Percentiles rank a stretch among this genome's conserved stretches.
Conservation (phyloP, 129 eudicot species). For the Kitagawia praeruptora region DNA sequence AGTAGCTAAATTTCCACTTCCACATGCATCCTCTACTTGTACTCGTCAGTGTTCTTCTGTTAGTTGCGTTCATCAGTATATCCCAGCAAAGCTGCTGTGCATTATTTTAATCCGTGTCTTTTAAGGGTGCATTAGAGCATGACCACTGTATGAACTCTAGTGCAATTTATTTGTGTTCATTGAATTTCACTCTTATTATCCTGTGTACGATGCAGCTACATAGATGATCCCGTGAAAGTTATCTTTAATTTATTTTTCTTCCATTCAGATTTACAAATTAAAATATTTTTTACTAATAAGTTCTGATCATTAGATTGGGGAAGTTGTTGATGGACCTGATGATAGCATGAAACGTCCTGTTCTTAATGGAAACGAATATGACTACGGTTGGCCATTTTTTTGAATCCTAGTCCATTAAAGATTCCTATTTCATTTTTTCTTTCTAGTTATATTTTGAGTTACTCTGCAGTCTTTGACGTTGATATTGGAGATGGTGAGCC, state of each 20-base stretch:
- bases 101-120: not conserved
- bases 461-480: slow-evolving; percentile 70
- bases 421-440: slow-evolving; percentile 6
- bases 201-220: not conserved
- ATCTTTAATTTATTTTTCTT: not conserved
- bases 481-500: slow-evolving; percentile 99
- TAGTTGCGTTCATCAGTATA: not conserved
- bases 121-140: not conserved
- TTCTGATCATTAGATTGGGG: slow-evolving; percentile 57
- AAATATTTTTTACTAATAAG: slow-evolving; percentile 5
- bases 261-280: not conserved
- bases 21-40: not conserved
- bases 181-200: not conserved
- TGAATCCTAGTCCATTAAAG: slow-evolving; percentile 5
- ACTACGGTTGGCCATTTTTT: slow-evolving; percentile 58
- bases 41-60: not conserved
- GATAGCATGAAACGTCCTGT: slow-evolving; percentile 64
- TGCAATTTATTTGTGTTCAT: not conserved
- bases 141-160: not conserved
- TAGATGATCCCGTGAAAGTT: not conserved
- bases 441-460: slow-evolving; percentile 11
- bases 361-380: slow-evolving; percentile 81
- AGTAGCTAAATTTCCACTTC: not conserved
- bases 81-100: not conserved
- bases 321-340: slow-evolving; percentile 98